These are phyloP conservation scores for Toxicodendron radicans DNA, from an alignment of 345 rosid species.

Conservation along the genomic window DNA sequence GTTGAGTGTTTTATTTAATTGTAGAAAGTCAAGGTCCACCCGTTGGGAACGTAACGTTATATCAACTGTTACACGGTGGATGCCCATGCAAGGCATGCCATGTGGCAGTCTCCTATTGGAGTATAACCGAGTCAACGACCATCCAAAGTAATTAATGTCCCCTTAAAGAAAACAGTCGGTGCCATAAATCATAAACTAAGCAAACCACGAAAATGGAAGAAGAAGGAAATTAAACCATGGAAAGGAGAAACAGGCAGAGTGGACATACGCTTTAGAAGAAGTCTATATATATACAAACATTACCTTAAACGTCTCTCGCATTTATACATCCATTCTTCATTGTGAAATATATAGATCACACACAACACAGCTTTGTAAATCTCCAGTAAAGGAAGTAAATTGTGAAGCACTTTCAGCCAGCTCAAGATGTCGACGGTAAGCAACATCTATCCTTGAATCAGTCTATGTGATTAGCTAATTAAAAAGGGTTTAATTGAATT, in stretches of 20 bases:
- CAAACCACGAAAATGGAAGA: too few relatives aligned
- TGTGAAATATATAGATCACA: not conserved
- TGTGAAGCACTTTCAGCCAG: not conserved
- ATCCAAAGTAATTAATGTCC: not conserved
- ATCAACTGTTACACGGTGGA: not conserved
- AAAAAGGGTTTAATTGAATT: not conserved
- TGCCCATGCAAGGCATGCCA: constrained; percentile 10
- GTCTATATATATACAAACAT: not conserved
- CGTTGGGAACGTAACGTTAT: not conserved
- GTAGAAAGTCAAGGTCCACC: constrained; percentile 1
- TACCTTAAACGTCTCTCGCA: not conserved
- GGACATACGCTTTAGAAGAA: too few relatives aligned
- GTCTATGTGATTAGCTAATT: too few relatives aligned
- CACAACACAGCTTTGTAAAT: not conserved
- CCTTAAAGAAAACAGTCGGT: constrained; percentile 14
- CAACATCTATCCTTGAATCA: too few relatives aligned
- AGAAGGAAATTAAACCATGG: not conserved
- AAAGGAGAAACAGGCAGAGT: not conserved
- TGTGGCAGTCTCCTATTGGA: not conserved
- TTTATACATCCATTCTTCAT: not conserved
- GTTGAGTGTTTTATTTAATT: not conserved
- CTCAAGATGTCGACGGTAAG: constrained; percentile 19
- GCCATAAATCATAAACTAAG: constrained; percentile 10
- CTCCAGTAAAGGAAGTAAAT: too few relatives aligned
- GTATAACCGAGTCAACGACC: not conserved